phyloP scores from a whole-genome alignment of 2,329 filamentous ascomycete species.

The Fusarium compactum region DNA sequence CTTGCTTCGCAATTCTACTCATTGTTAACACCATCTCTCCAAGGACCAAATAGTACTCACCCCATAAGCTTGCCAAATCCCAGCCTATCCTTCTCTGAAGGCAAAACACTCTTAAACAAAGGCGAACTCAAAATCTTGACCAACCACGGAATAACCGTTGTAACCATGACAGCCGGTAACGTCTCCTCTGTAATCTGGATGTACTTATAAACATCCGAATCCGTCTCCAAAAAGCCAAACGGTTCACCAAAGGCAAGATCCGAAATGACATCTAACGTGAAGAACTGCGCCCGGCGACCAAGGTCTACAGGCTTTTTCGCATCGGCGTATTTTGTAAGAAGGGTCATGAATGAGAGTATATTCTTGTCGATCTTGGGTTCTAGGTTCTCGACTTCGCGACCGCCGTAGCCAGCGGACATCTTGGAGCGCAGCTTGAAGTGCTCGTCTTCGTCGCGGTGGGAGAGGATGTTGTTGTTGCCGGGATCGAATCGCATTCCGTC shows the following conservation, averaged over 20 bases:
- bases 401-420: slow-evolving; percentile 65
- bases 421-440: slow-evolving; percentile 60
- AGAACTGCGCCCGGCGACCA: slow-evolving; percentile 61
- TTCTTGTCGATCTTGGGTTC: slow-evolving; percentile 63
- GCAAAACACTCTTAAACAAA: slow-evolving; percentile 56
- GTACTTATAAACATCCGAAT: slow-evolving; percentile 62
- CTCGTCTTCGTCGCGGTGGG: slow-evolving; percentile 59
- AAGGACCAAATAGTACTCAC: slow-evolving; percentile 48
- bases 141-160: slow-evolving; percentile 57
- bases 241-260: slow-evolving; percentile 62
- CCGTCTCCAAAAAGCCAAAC: slow-evolving; percentile 60
- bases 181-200: slow-evolving; percentile 58
- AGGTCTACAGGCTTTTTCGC: slow-evolving; percentile 53
- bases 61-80: slow-evolving; percentile 59
- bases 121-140: slow-evolving; percentile 56
- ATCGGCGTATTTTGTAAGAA: slow-evolving; percentile 43
- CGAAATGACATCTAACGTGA: slow-evolving; percentile 67
- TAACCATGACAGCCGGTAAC: slow-evolving; percentile 59
- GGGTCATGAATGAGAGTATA: slow-evolving; percentile 57
- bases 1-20: slow-evolving; percentile 46
- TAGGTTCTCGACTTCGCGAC: slow-evolving; percentile 64
- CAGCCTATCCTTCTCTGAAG: slow-evolving; percentile 54
- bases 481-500: slow-evolving; percentile 65
- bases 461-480: slow-evolving; percentile 63
- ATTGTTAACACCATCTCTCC: background rate